Conservation (phyloP, 2,329 filamentous ascomycete species). For the Dendryphion nanum region DNA sequence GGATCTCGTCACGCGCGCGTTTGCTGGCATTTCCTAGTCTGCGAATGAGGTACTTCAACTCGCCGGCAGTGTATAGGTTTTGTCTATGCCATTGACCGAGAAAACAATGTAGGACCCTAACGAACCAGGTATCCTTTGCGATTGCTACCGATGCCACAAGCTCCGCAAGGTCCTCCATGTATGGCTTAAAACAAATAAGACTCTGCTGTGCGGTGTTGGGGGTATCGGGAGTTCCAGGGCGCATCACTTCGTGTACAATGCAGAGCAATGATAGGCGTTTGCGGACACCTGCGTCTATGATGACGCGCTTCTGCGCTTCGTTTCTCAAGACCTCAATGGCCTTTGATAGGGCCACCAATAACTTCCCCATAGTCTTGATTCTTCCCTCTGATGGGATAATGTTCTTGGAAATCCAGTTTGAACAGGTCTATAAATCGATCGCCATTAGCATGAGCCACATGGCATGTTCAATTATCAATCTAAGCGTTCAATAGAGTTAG, state of each 20-base stretch:
- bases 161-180: constrained; percentile 62
- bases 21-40: constrained; percentile 50
- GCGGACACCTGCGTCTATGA: too few relatives aligned
- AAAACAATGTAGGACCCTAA: constrained; percentile 57
- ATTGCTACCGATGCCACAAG: constrained; percentile 55
- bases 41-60: constrained; percentile 60
- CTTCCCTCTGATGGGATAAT: constrained; percentile 67
- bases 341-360: constrained; percentile 66
- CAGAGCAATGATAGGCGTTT: constrained; percentile 75
- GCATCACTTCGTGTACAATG: constrained; percentile 73
- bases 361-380: constrained; percentile 69
- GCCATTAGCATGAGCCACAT: too few relatives aligned
- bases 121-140: constrained; percentile 63
- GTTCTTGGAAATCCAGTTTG: constrained; percentile 77
- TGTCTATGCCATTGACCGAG: constrained; percentile 70
- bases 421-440: constrained; percentile 70
- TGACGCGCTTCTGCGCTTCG: too few relatives aligned
- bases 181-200: constrained; percentile 55
- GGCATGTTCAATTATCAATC: too few relatives aligned
- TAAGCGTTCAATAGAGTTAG: too few relatives aligned
- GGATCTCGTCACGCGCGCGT: constrained; percentile 20
- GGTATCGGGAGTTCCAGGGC: constrained; percentile 39
- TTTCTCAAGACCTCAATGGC: too few relatives aligned
- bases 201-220: constrained; percentile 1
- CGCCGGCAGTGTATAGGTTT: constrained; percentile 57